phyloP scores from a whole-genome alignment of 768 basidiomycete genomes.

The Kwoniella mangroviensis region DNA sequence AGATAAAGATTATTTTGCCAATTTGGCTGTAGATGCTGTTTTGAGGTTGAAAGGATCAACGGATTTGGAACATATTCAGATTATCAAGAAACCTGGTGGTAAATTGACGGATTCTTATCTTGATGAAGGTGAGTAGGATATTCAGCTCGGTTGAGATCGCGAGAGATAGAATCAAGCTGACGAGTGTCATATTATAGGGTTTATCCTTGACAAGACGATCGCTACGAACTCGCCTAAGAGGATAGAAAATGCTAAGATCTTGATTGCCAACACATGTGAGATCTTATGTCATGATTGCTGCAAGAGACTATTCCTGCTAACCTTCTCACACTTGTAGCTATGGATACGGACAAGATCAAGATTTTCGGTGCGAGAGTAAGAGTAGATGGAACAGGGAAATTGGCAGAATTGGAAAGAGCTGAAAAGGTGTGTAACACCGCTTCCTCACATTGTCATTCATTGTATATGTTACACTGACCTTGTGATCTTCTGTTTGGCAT shows the following conservation, averaged over 20 bases:
- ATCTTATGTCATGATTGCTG: constrained; percentile 21
- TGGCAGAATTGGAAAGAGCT: constrained; percentile 96
- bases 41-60: constrained; percentile 92
- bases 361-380: constrained; percentile 95
- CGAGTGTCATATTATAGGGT: constrained; percentile 64
- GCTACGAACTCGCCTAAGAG: constrained; percentile 93
- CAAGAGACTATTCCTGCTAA: constrained; percentile 7
- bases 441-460: background rate
- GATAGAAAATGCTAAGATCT: constrained; percentile 89
- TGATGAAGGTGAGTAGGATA: constrained; percentile 73
- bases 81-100: constrained; percentile 99
- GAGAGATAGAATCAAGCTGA: background rate
- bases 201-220: constrained; percentile 96
- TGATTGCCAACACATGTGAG: constrained; percentile 98
- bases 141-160: too few relatives aligned
- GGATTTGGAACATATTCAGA: constrained; percentile 95
- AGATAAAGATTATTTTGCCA: constrained; percentile 97
- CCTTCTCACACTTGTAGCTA: constrained; percentile 66
- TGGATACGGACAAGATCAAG: constrained; percentile 99
- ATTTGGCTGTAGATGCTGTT: constrained; percentile 96
- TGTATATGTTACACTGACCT: background rate
- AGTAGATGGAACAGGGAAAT: constrained; percentile 93
- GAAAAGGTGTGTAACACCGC: constrained; percentile 68
- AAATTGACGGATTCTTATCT: constrained; percentile 98
- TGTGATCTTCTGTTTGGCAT: background rate